Evolutionary conservation across 1,139 yeast species (phyloP).

Genomic region (Geotrichum restrictum): DNA sequence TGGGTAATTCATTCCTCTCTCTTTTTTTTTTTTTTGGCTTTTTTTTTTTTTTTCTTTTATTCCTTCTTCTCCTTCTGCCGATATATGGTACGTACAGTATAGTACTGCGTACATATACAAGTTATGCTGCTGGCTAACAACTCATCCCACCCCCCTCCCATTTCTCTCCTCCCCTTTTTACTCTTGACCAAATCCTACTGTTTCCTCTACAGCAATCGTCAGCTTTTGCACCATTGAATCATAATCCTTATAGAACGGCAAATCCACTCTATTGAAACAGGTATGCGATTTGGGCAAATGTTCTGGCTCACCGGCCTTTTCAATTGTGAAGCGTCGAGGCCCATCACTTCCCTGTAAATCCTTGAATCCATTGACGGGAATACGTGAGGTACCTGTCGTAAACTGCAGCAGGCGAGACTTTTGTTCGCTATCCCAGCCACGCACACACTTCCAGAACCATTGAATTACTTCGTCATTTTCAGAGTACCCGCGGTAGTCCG

Average conservation of each 20-base stretch:
- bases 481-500: slow-evolving; percentile 96
- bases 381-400: slow-evolving; percentile 97
- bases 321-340: slow-evolving; percentile 96
- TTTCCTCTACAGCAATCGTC: slow-evolving; percentile 85
- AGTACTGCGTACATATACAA: no score
- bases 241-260: slow-evolving; percentile 75
- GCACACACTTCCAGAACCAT: slow-evolving; percentile 97
- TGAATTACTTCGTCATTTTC: slow-evolving; percentile 94
- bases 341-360: slow-evolving; percentile 98
- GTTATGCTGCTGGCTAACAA: no score
- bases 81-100: no score
- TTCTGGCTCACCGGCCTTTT: slow-evolving; percentile 90
- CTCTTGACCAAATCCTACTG: slow-evolving; percentile 96
- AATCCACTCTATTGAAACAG: slow-evolving; percentile 88
- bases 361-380: slow-evolving; percentile 97
- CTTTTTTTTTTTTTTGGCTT: no score
- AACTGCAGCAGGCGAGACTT: slow-evolving; percentile 92
- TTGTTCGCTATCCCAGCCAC: slow-evolving; percentile 94
- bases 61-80: no score
- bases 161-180: no score
- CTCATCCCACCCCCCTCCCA: no score
- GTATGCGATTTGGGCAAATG: slow-evolving; percentile 96
- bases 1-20: no score
- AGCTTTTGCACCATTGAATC: slow-evolving; percentile 76
- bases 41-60: no score